Conservation (phyloP, 805 yeast genomes). For the Candida insectorum region DNA sequence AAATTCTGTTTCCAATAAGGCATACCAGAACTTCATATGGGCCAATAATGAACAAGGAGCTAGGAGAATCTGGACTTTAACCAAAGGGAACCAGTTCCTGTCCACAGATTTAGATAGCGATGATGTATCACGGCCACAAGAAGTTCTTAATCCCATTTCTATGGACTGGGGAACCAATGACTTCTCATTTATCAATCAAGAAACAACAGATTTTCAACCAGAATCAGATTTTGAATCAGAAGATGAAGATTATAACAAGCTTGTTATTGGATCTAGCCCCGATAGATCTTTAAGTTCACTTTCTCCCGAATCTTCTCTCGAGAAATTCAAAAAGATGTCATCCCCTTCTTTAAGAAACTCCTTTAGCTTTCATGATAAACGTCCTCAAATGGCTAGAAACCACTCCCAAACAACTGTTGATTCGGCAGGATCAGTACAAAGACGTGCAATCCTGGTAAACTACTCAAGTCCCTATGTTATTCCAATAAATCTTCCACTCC, state of each 20-base stretch:
- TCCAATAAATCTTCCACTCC: slow-evolving; percentile 41
- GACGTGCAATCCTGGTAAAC: slow-evolving; percentile 11
- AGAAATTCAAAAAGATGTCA: too few species aligned
- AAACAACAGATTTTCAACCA: slow-evolving; percentile 32
- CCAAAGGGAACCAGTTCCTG: slow-evolving; percentile 36
- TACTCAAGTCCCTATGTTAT: slow-evolving; percentile 35
- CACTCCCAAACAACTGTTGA: slow-evolving; percentile 37
- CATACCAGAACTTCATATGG: slow-evolving; percentile 43
- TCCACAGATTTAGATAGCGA: slow-evolving; percentile 31
- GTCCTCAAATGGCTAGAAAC: slow-evolving; percentile 31
- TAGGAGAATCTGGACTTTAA: slow-evolving; percentile 36
- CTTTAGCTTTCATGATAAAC: slow-evolving; percentile 6
- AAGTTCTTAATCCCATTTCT: slow-evolving; percentile 50
- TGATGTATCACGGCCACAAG: slow-evolving; percentile 36
- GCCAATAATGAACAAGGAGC: slow-evolving; percentile 20
- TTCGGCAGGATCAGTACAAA: slow-evolving; percentile 16
- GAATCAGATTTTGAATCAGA: slow-evolving; percentile 12
- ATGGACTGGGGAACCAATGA: slow-evolving; percentile 58
- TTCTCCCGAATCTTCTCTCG: slow-evolving; percentile 5
- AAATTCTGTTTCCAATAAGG: slow-evolving; percentile 46
- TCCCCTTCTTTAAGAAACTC: slow-evolving; percentile 14
- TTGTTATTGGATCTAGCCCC: slow-evolving; percentile 13
- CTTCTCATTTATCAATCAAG: slow-evolving; percentile 52
- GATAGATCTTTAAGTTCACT: slow-evolving; percentile 6
- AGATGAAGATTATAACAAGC: slow-evolving; percentile 11